phyloP scores from a whole-genome alignment of 1,139 yeast genomes.

The Suhomyces atakaporum region DNA sequence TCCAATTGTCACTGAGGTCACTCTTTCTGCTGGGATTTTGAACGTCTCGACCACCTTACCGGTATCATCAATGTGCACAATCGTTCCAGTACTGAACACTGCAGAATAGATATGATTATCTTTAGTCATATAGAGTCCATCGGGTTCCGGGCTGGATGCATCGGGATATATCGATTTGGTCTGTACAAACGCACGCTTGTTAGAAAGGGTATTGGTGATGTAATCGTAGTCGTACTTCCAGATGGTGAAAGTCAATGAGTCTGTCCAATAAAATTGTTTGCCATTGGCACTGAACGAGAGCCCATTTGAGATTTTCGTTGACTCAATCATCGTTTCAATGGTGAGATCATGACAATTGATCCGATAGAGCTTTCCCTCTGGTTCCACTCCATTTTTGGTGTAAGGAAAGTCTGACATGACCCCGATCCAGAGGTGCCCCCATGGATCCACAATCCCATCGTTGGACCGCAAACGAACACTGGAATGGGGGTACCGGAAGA shows the following conservation, averaged over 20 bases:
- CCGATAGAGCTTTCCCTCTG: constrained; percentile 48
- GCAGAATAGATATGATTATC: constrained; percentile 70
- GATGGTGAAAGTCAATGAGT: constrained; percentile 59
- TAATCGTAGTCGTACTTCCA: constrained; percentile 64
- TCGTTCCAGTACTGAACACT: constrained; percentile 60
- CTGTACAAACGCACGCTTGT: constrained; percentile 46
- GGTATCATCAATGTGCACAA: constrained; percentile 51
- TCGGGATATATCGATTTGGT: constrained; percentile 35
- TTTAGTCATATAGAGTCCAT: constrained; percentile 69
- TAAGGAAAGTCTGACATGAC: constrained; percentile 63
- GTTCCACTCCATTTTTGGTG: constrained; percentile 28
- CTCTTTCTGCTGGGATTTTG: constrained; percentile 59
- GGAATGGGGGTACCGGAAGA: constrained; percentile 45
- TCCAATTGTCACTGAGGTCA: constrained; percentile 74
- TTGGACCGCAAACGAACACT: constrained; percentile 56
- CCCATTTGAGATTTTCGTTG: constrained; percentile 70
- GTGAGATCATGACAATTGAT: constrained; percentile 37
- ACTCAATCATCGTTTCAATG: constrained; percentile 34
- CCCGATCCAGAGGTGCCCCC: constrained; percentile 73
- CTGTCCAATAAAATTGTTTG: constrained; percentile 66
- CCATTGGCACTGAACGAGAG: constrained; percentile 63
- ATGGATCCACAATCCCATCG: constrained; percentile 70
- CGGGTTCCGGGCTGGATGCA: constrained; percentile 62
- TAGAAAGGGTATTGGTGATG: constrained; percentile 44
- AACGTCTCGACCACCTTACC: constrained; percentile 58